Conservation (phyloP, 1,139 yeast genomes). For the Suhomyces anneliseae region DNA sequence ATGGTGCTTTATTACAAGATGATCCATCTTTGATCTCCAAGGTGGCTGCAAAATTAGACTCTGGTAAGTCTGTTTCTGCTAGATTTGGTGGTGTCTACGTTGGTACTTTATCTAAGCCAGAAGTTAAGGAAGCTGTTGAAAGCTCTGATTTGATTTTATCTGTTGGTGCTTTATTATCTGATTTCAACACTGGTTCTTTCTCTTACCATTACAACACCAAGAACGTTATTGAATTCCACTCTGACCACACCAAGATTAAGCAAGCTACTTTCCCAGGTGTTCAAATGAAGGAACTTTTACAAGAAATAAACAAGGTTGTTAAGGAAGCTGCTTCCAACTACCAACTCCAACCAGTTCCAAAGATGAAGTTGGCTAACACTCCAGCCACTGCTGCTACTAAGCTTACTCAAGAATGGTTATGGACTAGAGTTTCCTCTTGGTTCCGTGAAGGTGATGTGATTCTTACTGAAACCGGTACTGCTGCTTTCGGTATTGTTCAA, state of each 20-base stretch:
- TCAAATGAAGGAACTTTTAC: slow-evolving; percentile 71
- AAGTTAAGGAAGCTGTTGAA: slow-evolving; percentile 75
- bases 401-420: slow-evolving; percentile 37
- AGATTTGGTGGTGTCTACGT: slow-evolving; percentile 87
- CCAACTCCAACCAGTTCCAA: slow-evolving; percentile 49
- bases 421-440: slow-evolving; percentile 35
- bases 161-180: slow-evolving; percentile 81
- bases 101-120: slow-evolving; percentile 76
- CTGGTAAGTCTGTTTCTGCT: slow-evolving; percentile 45
- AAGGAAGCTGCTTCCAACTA: slow-evolving; percentile 36
- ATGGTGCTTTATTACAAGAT: slow-evolving; percentile 27
- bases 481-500: slow-evolving; percentile 44
- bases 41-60: slow-evolving; percentile 25
- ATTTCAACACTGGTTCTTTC: slow-evolving; percentile 88
- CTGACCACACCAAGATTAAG: slow-evolving; percentile 79
- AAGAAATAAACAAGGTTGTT: slow-evolving; percentile 43
- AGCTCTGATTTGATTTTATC: slow-evolving; percentile 73
- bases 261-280: slow-evolving; percentile 76
- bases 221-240: slow-evolving; percentile 84
- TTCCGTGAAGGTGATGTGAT: slow-evolving; percentile 39
- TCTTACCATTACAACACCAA: slow-evolving; percentile 77
- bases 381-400: slow-evolving; percentile 19
- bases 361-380: slow-evolving; percentile 34
- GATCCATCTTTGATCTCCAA: slow-evolving; percentile 28
- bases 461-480: slow-evolving; percentile 42